These are phyloP conservation scores for Termitomyces sp. DNA, from an alignment of 768 basidiomycete genomes.

Conservation along the genomic window DNA sequence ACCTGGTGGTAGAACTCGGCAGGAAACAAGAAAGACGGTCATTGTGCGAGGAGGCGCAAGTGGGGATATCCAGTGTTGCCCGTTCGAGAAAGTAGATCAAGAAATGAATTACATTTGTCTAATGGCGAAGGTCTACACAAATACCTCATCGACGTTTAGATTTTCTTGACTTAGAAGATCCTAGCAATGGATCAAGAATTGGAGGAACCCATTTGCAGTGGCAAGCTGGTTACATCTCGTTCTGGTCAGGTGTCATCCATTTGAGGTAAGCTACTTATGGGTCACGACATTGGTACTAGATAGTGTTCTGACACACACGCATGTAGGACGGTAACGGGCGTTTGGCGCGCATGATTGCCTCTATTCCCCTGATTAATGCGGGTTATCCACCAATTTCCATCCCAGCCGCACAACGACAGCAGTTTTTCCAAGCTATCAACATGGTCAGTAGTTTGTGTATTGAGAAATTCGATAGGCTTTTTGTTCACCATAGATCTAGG, in stretches of 20 bases:
- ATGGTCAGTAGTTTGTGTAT: conserved; percentile 9
- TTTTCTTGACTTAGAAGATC: neutral
- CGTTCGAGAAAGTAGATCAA: conserved; percentile 21
- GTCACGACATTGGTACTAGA: neutral
- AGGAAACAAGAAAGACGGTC: conserved; percentile 21
- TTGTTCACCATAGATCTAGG: neutral
- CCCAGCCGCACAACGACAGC: conserved; percentile 12
- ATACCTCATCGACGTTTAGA: neutral
- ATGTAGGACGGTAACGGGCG: conserved; percentile 27
- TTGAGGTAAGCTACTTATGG: conserved; percentile 14
- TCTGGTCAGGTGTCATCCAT: conserved; percentile 24
- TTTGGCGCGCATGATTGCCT: conserved; percentile 22
- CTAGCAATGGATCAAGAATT: conserved; percentile 21
- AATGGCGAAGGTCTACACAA: conserved; percentile 19
- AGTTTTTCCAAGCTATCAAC: conserved; percentile 19
- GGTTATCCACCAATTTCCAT: conserved; percentile 27
- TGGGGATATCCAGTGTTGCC: conserved; percentile 19
- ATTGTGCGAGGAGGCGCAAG: conserved; percentile 16
- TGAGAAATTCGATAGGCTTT: neutral
- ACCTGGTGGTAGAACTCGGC: conserved; percentile 20
- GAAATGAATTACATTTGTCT: conserved; percentile 24
- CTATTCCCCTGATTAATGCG: conserved; percentile 22
- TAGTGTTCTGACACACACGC: neutral
- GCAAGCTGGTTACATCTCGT: conserved; percentile 26
- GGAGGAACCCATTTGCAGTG: conserved; percentile 24